A percentile compares a stretch with the other conserved stretches of the same genome.
Evolutionary conservation across 1,284 basidiomycete genomes (phyloP).

Genomic region (Puccinia novopanici): DNA sequence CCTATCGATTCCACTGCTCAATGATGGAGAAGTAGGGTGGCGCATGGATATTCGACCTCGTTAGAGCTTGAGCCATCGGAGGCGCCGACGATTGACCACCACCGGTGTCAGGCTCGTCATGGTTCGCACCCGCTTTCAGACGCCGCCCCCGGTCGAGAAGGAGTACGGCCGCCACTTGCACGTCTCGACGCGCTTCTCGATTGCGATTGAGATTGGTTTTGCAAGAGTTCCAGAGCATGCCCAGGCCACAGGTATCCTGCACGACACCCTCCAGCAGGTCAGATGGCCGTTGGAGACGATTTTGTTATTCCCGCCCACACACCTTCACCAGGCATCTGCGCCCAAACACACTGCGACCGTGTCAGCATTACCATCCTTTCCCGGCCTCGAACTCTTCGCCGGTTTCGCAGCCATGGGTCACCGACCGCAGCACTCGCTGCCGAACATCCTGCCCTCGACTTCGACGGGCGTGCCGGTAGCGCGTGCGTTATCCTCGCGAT

Average conservation of each 20-base stretch:
- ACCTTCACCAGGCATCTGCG: conserved; percentile 50
- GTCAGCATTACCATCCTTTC: conserved; percentile 52
- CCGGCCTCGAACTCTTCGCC: conserved; percentile 54
- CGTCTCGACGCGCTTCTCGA: conserved; percentile 60
- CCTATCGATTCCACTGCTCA: conserved; percentile 56
- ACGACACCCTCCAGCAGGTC: conserved; percentile 31
- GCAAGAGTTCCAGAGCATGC: conserved; percentile 51
- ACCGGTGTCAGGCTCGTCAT: conserved; percentile 55
- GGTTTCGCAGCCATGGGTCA: conserved; percentile 54
- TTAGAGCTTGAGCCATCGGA: conserved; percentile 56
- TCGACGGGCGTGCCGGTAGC: conserved; percentile 44
- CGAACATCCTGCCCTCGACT: conserved; percentile 52
- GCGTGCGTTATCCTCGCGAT: conserved; percentile 44
- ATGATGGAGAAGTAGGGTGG: conserved; percentile 52
- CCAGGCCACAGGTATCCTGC: conserved; percentile 18
- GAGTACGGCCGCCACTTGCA: conserved; percentile 56
- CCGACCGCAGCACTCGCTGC: conserved; percentile 55
- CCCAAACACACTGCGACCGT: conserved; percentile 44
- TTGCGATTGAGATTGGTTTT: conserved; percentile 58
- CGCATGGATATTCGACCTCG: conserved; percentile 57
- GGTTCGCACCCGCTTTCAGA: conserved; percentile 57
- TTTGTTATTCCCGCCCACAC: conserved; percentile 48
- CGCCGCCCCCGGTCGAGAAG: conserved; percentile 54
- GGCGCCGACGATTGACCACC: conserved; percentile 54
- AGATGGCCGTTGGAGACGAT: conserved; percentile 27